These are phyloP conservation scores for Prorocentrum cordatum DNA, from an alignment of 169 alveolate genomes.

Conservation along the genomic window DNA sequence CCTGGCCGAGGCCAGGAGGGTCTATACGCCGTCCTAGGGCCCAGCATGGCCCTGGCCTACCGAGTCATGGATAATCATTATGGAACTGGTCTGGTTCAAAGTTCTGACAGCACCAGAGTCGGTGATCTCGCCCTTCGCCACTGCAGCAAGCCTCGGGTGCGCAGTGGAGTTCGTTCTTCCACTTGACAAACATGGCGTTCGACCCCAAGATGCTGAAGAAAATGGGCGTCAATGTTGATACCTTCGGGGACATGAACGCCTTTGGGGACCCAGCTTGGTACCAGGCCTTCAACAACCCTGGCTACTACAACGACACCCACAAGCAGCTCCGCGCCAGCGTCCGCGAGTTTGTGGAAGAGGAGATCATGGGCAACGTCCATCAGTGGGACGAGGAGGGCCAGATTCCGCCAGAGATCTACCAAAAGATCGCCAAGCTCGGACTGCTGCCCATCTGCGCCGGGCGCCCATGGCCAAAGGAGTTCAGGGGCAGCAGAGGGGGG, in stretches of 20 bases:
- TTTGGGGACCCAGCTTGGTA: constrained; percentile 43
- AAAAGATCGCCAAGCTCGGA: constrained; percentile 47
- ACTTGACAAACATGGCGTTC: too few relatives aligned
- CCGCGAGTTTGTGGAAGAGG: constrained; percentile 43
- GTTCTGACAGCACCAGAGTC: too few relatives aligned
- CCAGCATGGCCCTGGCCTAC: too few relatives aligned
- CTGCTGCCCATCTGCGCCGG: constrained; percentile 37
- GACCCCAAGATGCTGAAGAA: too few relatives aligned
- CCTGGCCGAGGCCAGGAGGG: too few relatives aligned
- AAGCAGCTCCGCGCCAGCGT: constrained; percentile 32
- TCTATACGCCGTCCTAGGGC: too few relatives aligned
- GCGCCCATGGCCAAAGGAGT: constrained; percentile 61
- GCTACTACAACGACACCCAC: constrained; percentile 59
- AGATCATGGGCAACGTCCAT: constrained; percentile 51
- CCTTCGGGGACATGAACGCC: constrained; percentile 30
- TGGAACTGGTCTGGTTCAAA: too few relatives aligned
- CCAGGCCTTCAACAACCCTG: constrained; percentile 54
- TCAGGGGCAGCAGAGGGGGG: neutral
- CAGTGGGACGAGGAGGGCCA: constrained; percentile 45
- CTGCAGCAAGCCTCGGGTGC: too few relatives aligned
- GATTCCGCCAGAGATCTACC: constrained; percentile 31
- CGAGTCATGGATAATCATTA: too few relatives aligned
- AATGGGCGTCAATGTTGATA: too few relatives aligned
- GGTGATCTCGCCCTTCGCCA: too few relatives aligned
- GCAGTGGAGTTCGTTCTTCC: too few relatives aligned